Base-by-base conservation (phyloP, 129 eudicot genomes). In the Artemisia annua region DNA sequence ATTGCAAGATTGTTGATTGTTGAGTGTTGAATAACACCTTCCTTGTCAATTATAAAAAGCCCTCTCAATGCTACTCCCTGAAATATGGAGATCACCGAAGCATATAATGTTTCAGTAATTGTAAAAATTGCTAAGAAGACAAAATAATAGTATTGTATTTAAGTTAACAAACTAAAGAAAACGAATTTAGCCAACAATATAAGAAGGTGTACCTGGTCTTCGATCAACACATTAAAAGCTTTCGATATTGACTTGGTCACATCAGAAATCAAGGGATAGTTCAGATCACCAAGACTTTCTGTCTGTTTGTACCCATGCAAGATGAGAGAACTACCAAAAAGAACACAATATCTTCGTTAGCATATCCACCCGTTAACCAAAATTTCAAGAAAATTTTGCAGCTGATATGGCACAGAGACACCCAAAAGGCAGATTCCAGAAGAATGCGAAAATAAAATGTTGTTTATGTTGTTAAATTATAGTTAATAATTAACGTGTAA, bases 281-380 rank as follows among this genome's bases (percentile, higher is more conserved):
- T 84, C 79, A 93, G 81, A 81, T 93, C 98, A 62, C 98, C 98
- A 61, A 93, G 83, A 85, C 70, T 93, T 93, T 77, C 98, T 93
- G 54, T 93, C 98, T 11, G 98, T 87, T 84, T 93, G 97, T 44
- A 93, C 96, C 98, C 98, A 93, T 56, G 98, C 98, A 77, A 93
- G 98, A 83, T 93, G 98, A 35, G 98, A 89, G 86, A 93, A 89
- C 98, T 93, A 64, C 84, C 70, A 52, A 56, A 60, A 12, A 28
- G 62, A 1, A 66, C 24, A 71, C 16, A 14, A 32, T 55, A 26
- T 2, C 10, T 2, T 57, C 19, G 18, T 52, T 3, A 52, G n/a
- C 19, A 17, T 2, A 52, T 52, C 8, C 57, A 52, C 18, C 57
- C 10, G 1, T 14, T 4, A 52, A 66, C 54, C 43, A 71, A 18